Base-by-base conservation (phyloP, 2,329 filamentous ascomycete genomes). In the Aureobasidium sp. region DNA sequence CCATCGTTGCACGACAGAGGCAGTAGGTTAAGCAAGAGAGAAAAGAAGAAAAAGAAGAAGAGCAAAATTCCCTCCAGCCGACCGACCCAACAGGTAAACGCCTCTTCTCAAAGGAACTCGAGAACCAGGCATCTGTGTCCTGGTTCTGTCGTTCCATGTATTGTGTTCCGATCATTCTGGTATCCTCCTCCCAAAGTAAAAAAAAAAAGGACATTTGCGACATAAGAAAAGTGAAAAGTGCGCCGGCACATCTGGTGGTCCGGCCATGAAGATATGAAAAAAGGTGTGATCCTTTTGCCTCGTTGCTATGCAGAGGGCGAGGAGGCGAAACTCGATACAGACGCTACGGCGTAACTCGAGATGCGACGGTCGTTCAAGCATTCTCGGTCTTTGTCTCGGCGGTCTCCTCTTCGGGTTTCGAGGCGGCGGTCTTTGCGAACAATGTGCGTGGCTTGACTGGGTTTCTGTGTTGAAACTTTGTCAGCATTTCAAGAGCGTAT, bases 381-480 rank as follows among this genome's bases (percentile, higher is more conserved):
- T 41, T n/a, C 37, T 50, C 59, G 10, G 27, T 26, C 34, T 59
- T 59, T 15, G 32, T 50, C 29, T 59, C 55, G 43, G 43, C 9
- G n/a, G 32, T 37, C 29, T 37, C 41, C 17, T 63, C 63, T 39
- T 46, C 63, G 26, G 63, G 64, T n/a, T 43, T 60, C 52, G 32
- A 64, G 46, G 60, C 59, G 17, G 63, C 52, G 7, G 63, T 55
- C 44, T 63, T 65, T 32, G 62, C 62, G 46, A 66, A 66, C 7
- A 66, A 47, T 24, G 64, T 64, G n/a, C 64, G 52, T 12, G 62
- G 48, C 55, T 63, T 63, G 53, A 59, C 55, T 20, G 53, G 61
- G 55, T 59, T 59, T 47, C 55, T 59, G 55, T 3, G 9, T 36
- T 7, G 26, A 41, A 15, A 10, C 15, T 39, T n/a, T 20, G 32